Conservation (phyloP, 2,329 filamentous ascomycete species). For the Coleophoma eucalyptorum region DNA sequence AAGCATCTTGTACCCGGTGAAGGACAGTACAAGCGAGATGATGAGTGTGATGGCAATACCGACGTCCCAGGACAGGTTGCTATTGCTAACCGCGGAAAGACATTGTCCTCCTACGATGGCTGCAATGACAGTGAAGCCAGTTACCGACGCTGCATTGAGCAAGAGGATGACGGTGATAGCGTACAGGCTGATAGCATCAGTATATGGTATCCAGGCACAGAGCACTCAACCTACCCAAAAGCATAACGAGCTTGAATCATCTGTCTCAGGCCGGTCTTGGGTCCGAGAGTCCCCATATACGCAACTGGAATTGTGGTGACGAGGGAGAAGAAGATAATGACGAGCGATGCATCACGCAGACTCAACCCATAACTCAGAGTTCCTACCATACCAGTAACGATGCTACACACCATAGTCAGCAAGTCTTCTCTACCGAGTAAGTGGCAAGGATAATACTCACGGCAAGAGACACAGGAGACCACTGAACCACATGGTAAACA, state of each 20-base stretch:
- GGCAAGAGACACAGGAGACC: slow-evolving; percentile 53
- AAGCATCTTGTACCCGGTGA: slow-evolving; percentile 54
- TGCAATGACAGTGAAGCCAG: slow-evolving; percentile 60
- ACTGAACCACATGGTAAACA: slow-evolving; percentile 60
- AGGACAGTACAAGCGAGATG: slow-evolving; percentile 54
- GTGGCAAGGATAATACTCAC: slow-evolving; percentile 41
- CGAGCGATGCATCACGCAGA: slow-evolving; percentile 44
- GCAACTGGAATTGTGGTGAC: slow-evolving; percentile 50
- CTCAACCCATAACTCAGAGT: slow-evolving; percentile 49
- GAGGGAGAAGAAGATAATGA: slow-evolving; percentile 62
- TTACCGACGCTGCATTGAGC: slow-evolving; percentile 59
- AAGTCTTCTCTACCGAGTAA: neutral
- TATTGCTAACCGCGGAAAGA: slow-evolving; percentile 47
- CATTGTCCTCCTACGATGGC: slow-evolving; percentile 58
- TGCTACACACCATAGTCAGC: slow-evolving; percentile 28
- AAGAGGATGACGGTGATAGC: slow-evolving; percentile 56
- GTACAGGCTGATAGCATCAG: slow-evolving; percentile 38
- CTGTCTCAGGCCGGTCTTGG: slow-evolving; percentile 61
- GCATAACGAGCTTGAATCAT: slow-evolving; percentile 62
- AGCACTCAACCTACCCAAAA: slow-evolving; percentile 43
- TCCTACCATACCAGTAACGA: slow-evolving; percentile 62
- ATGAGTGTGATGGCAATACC: slow-evolving; percentile 60
- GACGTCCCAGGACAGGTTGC: slow-evolving; percentile 44
- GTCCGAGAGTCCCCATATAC: slow-evolving; percentile 53
- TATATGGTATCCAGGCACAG: neutral